A percentile compares a stretch with the other conserved stretches of the same genome.
Evolutionary conservation across 352 stramenopile species (phyloP).

Genomic region (Saprolegnia diclina): DNA sequence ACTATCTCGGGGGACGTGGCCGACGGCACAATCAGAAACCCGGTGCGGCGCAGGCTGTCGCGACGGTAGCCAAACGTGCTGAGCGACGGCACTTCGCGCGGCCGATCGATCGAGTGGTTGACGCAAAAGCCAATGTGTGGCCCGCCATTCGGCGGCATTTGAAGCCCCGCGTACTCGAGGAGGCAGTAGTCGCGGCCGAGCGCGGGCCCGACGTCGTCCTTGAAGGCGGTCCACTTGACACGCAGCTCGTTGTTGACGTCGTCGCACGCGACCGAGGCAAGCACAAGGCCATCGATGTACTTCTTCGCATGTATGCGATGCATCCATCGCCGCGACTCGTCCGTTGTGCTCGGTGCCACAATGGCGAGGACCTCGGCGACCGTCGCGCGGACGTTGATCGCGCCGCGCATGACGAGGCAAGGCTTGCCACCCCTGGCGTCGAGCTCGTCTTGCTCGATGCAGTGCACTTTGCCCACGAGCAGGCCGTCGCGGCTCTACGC

Average conservation of each 20-base stretch:
- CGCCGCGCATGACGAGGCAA: slow-evolving; percentile 60
- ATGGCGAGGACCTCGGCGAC: slow-evolving; percentile 63
- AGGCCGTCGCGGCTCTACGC: slow-evolving; percentile 46
- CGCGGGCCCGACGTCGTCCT: slow-evolving; percentile 30
- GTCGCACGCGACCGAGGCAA: slow-evolving; percentile 43
- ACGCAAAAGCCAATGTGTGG: slow-evolving; percentile 51
- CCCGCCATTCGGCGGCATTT: slow-evolving; percentile 17
- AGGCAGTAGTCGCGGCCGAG: slow-evolving; percentile 69
- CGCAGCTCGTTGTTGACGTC: not conserved
- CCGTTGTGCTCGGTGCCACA: slow-evolving; percentile 50
- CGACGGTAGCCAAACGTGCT: slow-evolving; percentile 47
- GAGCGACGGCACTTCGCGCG: slow-evolving; percentile 53
- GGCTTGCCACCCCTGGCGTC: slow-evolving; percentile 27
- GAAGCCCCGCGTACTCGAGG: slow-evolving; percentile 61
- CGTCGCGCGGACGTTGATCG: slow-evolving; percentile 44
- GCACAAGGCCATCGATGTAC: slow-evolving; percentile 56
- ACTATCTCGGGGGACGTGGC: slow-evolving; percentile 46
- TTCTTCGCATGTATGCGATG: slow-evolving; percentile 48
- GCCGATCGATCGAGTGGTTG: slow-evolving; percentile 57
- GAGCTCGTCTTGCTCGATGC: slow-evolving; percentile 36
- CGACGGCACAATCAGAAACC: slow-evolving; percentile 56
- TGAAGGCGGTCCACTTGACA: slow-evolving; percentile 72
- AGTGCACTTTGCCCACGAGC: slow-evolving; percentile 56
- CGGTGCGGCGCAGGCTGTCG: slow-evolving; percentile 52
- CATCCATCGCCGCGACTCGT: slow-evolving; percentile 66